Evolutionary conservation across 768 basidiomycete genomes (phyloP).

Genomic region (Russula compacta): DNA sequence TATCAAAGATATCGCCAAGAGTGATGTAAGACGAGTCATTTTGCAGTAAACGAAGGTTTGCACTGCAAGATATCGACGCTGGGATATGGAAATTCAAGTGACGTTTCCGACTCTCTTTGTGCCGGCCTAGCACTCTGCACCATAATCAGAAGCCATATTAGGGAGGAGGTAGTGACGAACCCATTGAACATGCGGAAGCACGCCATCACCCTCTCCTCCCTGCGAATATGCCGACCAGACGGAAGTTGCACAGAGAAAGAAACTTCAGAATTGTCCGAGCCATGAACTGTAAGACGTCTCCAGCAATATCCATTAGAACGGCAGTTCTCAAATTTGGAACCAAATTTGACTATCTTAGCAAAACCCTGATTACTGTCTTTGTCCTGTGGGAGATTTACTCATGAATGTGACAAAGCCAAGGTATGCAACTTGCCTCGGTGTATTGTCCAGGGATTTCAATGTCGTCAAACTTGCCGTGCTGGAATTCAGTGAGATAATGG

Average conservation of each 20-base stretch:
- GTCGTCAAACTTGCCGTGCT: constrained; percentile 94
- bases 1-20: constrained; percentile 90
- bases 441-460: constrained; percentile 99
- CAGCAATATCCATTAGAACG: constrained; percentile 79
- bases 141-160: background rate
- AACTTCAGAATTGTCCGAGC: constrained; percentile 80
- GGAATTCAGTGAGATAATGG: constrained; percentile 95
- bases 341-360: constrained; percentile 83
- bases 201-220: constrained; percentile 90
- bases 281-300: constrained; percentile 85
- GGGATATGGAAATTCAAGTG: constrained; percentile 90
- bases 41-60: constrained; percentile 77
- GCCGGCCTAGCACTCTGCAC: constrained; percentile 67
- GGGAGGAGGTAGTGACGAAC: constrained; percentile 30
- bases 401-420: background rate
- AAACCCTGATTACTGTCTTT: constrained; percentile 92
- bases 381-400: constrained; percentile 44
- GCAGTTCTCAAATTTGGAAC: constrained; percentile 82
- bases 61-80: constrained; percentile 74
- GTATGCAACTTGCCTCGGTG: constrained; percentile 55
- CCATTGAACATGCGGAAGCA: constrained; percentile 91
- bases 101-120: constrained; percentile 89
- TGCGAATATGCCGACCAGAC: constrained; percentile 70
- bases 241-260: constrained; percentile 90
- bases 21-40: constrained; percentile 87